Evolutionary conservation across 306 rosid genomes (phyloP).

Genomic region (Ochetophila trinervis): DNA sequence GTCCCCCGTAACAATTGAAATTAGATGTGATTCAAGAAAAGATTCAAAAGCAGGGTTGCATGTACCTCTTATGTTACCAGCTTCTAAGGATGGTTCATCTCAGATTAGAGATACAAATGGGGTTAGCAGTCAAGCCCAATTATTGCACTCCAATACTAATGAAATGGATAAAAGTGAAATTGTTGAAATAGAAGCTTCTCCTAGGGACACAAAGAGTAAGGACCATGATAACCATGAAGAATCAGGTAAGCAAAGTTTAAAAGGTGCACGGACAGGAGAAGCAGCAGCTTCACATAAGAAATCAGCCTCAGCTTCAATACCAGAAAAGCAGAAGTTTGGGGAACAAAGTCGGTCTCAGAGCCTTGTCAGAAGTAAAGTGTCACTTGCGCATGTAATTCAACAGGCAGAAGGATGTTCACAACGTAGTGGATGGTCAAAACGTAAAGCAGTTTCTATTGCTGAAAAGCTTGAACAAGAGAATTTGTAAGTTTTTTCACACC

Average conservation of each 20-base stretch:
- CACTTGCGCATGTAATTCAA: constrained; percentile 98
- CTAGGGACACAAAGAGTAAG: constrained; percentile 40
- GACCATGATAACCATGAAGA: constrained; percentile 40
- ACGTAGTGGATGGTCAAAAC: constrained; percentile 75
- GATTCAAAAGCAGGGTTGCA: constrained; percentile 42
- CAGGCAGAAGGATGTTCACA: constrained; percentile 84
- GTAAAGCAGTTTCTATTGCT: constrained; percentile 93
- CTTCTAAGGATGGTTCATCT: constrained; percentile 40
- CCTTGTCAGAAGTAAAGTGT: constrained; percentile 85
- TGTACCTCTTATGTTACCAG: constrained; percentile 47
- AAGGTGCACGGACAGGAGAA: constrained; percentile 39
- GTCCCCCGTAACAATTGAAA: constrained; percentile 75
- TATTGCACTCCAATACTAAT: constrained; percentile 30
- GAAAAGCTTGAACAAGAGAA: constrained; percentile 99
- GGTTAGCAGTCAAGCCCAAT: constrained; percentile 37
- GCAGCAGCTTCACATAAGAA: constrained; percentile 42
- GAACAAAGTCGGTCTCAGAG: constrained; percentile 69
- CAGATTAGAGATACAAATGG: constrained; percentile 50
- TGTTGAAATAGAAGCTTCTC: constrained; percentile 69
- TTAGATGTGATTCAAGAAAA: constrained; percentile 64
- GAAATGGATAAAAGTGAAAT: constrained; percentile 67
- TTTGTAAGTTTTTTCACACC: constrained; percentile 53
- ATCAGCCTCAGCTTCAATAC: constrained; percentile 35
- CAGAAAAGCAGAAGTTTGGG: constrained; percentile 48
- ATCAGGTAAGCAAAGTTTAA: constrained; percentile 37